Evolutionary conservation across 2,329 filamentous ascomycete genomes (phyloP).

Genomic region (Fusarium hainanense): DNA sequence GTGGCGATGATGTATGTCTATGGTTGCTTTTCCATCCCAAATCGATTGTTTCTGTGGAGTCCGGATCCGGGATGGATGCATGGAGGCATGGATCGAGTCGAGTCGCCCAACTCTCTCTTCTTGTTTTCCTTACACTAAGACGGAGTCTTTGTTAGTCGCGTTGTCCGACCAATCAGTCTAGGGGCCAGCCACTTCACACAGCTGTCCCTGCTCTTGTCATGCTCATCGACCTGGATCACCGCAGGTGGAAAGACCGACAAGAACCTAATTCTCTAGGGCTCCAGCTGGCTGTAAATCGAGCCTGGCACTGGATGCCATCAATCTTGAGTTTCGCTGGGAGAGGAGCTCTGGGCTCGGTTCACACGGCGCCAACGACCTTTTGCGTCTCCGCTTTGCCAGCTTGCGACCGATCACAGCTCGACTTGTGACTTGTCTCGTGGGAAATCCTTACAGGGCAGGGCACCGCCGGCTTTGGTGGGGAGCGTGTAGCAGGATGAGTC

Average conservation of each 20-base stretch:
- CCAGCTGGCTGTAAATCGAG: constrained; percentile 31
- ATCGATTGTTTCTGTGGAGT: constrained; percentile 49
- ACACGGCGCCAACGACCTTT: constrained; percentile 30
- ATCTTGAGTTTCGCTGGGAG: constrained; percentile 29
- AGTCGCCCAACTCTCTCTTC: constrained; percentile 40
- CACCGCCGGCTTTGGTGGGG: constrained; percentile 28
- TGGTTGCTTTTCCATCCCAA: constrained; percentile 49
- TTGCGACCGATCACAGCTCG: constrained; percentile 28
- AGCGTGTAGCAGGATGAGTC: constrained; percentile 22
- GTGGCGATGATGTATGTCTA: constrained; percentile 50
- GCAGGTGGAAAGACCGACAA: constrained; percentile 25
- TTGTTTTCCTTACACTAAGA: constrained; percentile 39
- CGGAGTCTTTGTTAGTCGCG: constrained; percentile 44
- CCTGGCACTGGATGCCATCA: constrained; percentile 27
- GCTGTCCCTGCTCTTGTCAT: constrained; percentile 35
- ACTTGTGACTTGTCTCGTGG: constrained; percentile 11
- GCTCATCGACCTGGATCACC: constrained; percentile 38
- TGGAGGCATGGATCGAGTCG: constrained; percentile 43
- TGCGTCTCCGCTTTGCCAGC: constrained; percentile 37
- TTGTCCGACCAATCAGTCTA: constrained; percentile 43
- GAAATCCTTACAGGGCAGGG: constrained; percentile 23
- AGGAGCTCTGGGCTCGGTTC: constrained; percentile 18
- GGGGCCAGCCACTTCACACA: constrained; percentile 42
- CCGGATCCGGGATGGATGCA: constrained; percentile 51
- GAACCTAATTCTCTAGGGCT: constrained; percentile 35